phyloP scores from a whole-genome alignment of 2,329 filamentous ascomycete species.

The Lasiodiplodia theobromae region DNA sequence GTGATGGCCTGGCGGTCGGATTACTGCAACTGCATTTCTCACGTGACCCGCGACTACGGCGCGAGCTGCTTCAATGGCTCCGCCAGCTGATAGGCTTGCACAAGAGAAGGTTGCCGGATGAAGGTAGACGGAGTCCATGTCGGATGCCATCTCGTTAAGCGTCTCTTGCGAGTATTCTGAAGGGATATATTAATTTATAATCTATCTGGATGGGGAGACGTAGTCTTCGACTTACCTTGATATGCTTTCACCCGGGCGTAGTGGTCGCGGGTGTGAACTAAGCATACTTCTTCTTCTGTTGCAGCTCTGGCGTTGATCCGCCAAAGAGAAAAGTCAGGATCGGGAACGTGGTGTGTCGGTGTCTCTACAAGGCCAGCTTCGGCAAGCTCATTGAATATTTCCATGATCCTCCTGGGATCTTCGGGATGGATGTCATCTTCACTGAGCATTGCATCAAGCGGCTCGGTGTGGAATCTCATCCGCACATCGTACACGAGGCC shows the following conservation, averaged over 20 bases:
- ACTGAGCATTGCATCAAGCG: constrained; percentile 49
- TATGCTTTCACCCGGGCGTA: constrained; percentile 74
- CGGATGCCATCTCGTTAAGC: constrained; percentile 70
- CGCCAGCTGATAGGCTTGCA: constrained; percentile 83
- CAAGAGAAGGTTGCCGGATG: constrained; percentile 82
- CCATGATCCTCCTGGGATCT: constrained; percentile 88
- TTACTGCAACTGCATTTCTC: constrained; percentile 95
- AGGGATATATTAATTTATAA: background rate
- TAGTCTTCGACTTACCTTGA: constrained; percentile 22
- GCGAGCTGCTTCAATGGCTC: constrained; percentile 94
- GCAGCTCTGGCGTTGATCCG: constrained; percentile 82
- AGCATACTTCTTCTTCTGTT: constrained; percentile 77
- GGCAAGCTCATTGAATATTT: constrained; percentile 90
- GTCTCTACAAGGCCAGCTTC: constrained; percentile 78
- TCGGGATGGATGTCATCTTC: constrained; percentile 86
- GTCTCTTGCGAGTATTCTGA: constrained; percentile 60
- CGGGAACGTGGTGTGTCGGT: constrained; percentile 57
- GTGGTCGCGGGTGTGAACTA: constrained; percentile 80
- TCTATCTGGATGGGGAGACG: background rate
- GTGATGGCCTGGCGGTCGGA: constrained; percentile 93
- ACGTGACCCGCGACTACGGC: constrained; percentile 83
- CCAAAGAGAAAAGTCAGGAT: constrained; percentile 62
- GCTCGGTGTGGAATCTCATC: constrained; percentile 94
- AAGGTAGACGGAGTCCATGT: constrained; percentile 59
- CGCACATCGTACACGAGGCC: constrained; percentile 79